phyloP scores from a whole-genome alignment of 2,329 filamentous ascomycete genomes.

The Basipetospora sp. region DNA sequence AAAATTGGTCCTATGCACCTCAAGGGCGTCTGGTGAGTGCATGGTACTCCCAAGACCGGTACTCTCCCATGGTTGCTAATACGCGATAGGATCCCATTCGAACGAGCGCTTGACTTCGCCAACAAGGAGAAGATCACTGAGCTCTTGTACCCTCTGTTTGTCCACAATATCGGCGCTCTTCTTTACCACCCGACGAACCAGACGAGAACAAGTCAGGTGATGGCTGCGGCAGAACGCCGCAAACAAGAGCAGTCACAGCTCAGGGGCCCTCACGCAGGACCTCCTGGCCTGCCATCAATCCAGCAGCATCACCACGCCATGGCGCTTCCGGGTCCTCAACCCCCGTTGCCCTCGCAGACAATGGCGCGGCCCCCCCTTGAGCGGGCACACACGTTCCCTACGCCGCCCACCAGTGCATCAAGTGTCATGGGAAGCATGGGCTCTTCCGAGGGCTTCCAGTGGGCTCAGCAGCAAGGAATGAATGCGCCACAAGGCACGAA shows the following conservation, averaged over 20 bases:
- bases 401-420: slow-evolving; percentile 82
- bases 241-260: slow-evolving; percentile 56
- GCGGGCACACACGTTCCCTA: slow-evolving; percentile 82
- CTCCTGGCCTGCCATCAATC: slow-evolving; percentile 47
- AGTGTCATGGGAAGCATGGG: slow-evolving; percentile 65
- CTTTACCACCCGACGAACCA: slow-evolving; percentile 90
- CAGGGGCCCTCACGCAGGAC: slow-evolving; percentile 42
- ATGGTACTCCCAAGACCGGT: not conserved
- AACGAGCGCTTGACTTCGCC: slow-evolving; percentile 91
- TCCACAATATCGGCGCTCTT: slow-evolving; percentile 88
- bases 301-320: slow-evolving; percentile 49
- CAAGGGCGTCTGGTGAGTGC: slow-evolving; percentile 80
- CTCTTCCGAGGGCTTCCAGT: slow-evolving; percentile 65
- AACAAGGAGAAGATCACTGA: slow-evolving; percentile 99
- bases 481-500: slow-evolving; percentile 39
- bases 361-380: slow-evolving; percentile 66
- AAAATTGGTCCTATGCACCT: slow-evolving; percentile 99
- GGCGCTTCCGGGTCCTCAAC: slow-evolving; percentile 40
- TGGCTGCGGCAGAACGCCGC: slow-evolving; percentile 68
- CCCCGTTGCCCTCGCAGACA: slow-evolving; percentile 49
- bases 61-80: not conserved
- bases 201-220: slow-evolving; percentile 66
- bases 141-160: slow-evolving; percentile 84
- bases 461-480: slow-evolving; percentile 35
- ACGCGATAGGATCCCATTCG: slow-evolving; percentile 74